Conservation (phyloP, 176 grass and related monocot genomes). For the Cenchrus purpureus region DNA sequence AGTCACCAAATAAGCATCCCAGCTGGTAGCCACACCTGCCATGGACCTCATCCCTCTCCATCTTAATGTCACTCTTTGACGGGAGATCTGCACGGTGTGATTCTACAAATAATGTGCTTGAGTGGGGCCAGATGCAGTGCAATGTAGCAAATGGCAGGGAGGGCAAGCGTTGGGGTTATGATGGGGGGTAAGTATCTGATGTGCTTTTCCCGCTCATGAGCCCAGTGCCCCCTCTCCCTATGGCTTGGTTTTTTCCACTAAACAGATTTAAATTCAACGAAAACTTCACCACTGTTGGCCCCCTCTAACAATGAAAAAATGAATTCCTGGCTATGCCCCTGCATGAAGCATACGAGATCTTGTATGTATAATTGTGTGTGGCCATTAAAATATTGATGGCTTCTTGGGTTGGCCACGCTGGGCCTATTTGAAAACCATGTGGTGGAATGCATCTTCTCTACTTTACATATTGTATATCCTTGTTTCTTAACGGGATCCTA, state of each 20-base stretch:
- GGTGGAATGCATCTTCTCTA: neutral
- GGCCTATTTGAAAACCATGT: neutral
- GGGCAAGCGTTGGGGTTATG: neutral
- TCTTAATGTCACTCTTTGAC: neutral
- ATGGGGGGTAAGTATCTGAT: neutral
- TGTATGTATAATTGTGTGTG: neutral
- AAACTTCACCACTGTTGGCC: no score
- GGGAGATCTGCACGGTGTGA: neutral
- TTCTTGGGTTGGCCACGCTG: neutral
- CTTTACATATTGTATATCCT: conserved; percentile 9
- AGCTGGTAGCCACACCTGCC: neutral
- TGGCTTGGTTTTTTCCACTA: no score
- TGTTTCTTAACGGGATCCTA: conserved; percentile 15
- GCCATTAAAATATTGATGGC: neutral
- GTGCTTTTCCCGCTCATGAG: neutral
- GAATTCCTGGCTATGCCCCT: no score
- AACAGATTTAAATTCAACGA: no score
- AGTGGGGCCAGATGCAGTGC: neutral
- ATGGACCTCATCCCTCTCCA: neutral
- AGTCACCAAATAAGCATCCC: neutral
- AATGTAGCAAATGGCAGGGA: neutral
- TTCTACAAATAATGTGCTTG: neutral
- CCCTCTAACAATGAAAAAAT: no score
- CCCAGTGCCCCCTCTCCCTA: no score
- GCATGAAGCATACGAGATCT: neutral